phyloP scores from a whole-genome alignment of 441 rosid genomes.

The Pelargonium citronellum region DNA sequence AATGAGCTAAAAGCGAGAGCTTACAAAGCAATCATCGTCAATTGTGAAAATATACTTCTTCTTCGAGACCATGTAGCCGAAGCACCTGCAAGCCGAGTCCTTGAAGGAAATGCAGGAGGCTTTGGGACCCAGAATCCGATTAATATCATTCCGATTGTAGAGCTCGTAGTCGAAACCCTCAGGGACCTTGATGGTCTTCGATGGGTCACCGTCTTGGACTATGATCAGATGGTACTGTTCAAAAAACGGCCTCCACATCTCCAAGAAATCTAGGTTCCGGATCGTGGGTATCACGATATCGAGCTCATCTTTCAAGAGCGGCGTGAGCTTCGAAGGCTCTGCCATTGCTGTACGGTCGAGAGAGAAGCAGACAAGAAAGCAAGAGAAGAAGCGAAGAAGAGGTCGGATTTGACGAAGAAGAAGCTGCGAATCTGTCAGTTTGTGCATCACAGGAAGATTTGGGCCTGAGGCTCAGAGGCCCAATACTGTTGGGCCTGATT shows the following conservation, averaged over 20 bases:
- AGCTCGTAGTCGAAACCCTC: conserved; percentile 87
- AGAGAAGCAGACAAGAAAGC: neutral
- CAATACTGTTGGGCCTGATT: too few species aligned
- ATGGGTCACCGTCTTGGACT: conserved; percentile 89
- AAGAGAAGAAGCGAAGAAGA: too few species aligned
- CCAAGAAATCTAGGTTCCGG: conserved; percentile 72
- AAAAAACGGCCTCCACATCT: conserved; percentile 95
- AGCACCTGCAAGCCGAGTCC: conserved; percentile 94
- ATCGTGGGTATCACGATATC: conserved; percentile 30
- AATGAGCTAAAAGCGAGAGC: conserved; percentile 20
- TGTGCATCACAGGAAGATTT: too few species aligned
- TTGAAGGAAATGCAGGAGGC: conserved; percentile 90
- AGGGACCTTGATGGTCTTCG: conserved; percentile 73
- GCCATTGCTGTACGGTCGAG: conserved; percentile 39
- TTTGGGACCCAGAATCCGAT: conserved; percentile 76
- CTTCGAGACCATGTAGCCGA: conserved; percentile 89
- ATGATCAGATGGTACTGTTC: conserved; percentile 89
- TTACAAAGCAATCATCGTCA: conserved; percentile 92
- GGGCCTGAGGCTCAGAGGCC: too few species aligned
- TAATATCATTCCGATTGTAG: conserved; percentile 78
- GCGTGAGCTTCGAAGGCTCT: conserved; percentile 37
- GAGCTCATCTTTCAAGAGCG: conserved; percentile 66
- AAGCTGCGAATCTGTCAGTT: too few species aligned
- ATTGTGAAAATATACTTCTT: conserved; percentile 91
- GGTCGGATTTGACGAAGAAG: too few species aligned